These are phyloP conservation scores for Solanum dulcamara DNA, from an alignment of 257 asterid species.

Conservation along the genomic window DNA sequence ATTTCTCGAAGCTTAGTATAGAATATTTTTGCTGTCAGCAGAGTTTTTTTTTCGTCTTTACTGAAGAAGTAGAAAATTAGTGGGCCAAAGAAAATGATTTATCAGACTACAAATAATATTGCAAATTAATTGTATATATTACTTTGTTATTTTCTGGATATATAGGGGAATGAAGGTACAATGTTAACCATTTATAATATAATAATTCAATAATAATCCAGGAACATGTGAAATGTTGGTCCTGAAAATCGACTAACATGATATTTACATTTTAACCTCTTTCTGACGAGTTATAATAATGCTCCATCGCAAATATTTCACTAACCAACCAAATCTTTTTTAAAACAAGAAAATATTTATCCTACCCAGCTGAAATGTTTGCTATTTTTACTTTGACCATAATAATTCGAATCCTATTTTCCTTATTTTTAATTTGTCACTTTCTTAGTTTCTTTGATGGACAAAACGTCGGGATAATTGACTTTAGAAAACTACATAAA, in stretches of 20 bases:
- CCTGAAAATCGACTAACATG: background rate
- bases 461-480: too few relatives aligned
- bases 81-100: constrained; percentile 3
- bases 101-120: background rate
- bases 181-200: background rate
- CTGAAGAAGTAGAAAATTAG: background rate
- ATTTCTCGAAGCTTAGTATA: background rate
- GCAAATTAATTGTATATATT: background rate
- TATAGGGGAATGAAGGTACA: background rate
- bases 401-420: background rate
- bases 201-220: background rate
- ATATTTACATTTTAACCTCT: background rate
- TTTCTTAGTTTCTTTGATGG: background rate
- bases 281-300: background rate
- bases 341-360: background rate
- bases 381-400: background rate
- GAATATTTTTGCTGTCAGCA: background rate
- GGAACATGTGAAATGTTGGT: background rate
- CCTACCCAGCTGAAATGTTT: background rate
- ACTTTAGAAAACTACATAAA: too few relatives aligned
- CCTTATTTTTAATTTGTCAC: background rate
- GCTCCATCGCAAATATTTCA: background rate
- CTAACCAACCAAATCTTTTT: background rate
- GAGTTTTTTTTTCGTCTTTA: background rate
- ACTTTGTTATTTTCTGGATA: background rate